These are phyloP conservation scores for Zostera marina DNA, from an alignment of 116 monocot species.

Conservation along the genomic window DNA sequence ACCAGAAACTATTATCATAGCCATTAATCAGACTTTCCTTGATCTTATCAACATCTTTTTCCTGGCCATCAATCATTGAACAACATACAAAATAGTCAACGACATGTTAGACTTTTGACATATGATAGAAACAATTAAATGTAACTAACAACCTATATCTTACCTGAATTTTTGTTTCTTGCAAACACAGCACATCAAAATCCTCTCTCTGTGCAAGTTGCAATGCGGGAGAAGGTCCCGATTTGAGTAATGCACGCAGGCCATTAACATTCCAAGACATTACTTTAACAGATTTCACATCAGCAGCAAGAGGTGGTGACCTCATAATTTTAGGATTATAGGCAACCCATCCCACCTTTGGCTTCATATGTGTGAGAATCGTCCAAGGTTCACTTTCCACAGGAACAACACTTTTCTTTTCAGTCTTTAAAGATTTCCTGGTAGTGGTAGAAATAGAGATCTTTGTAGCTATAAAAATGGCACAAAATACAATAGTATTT, in stretches of 20 bases:
- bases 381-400: slow-evolving; percentile 64
- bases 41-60: slow-evolving; percentile 74
- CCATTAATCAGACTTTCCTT: slow-evolving; percentile 61
- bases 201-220: slow-evolving; percentile 68
- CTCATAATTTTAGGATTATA: slow-evolving; percentile 84
- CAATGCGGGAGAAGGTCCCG: slow-evolving; percentile 37
- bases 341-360: slow-evolving; percentile 59
- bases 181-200: slow-evolving; percentile 88
- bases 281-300: slow-evolving; percentile 43
- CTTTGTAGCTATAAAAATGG: slow-evolving; percentile 12
- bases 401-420: slow-evolving; percentile 2
- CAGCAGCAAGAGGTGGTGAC: slow-evolving; percentile 38
- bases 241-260: slow-evolving; percentile 74
- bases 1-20: slow-evolving; percentile 81
- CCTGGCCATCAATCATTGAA: slow-evolving; percentile 24
- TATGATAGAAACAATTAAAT: background rate
- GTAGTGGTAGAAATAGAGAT: slow-evolving; percentile 2
- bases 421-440: slow-evolving; percentile 8
- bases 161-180: slow-evolving; percentile 97
- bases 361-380: slow-evolving; percentile 76
- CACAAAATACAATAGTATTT: slow-evolving; percentile 2
- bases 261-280: slow-evolving; percentile 99
- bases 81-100: background rate
- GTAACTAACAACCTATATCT: slow-evolving; percentile 1
- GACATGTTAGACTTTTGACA: background rate